Percentiles rank a stretch among this genome's conserved stretches.
phyloP scores from a whole-genome alignment of 2,329 filamentous ascomycete genomes.

The Teratosphaeria viscida region DNA sequence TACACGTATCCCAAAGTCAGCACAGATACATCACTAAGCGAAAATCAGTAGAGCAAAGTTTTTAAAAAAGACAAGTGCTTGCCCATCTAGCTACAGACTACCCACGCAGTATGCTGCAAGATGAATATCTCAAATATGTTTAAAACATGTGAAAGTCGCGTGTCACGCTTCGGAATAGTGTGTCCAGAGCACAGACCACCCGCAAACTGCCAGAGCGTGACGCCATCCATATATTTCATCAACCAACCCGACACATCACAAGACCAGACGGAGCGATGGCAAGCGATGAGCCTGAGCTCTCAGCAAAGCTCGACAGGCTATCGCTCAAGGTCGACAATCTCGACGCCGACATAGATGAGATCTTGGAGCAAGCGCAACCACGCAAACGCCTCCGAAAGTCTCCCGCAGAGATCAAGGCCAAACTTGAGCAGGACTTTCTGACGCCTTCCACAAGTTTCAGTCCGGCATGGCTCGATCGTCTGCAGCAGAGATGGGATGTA shows the following conservation, averaged over 20 bases:
- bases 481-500: slow-evolving; percentile 85
- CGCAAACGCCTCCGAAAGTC: slow-evolving; percentile 45
- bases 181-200: neutral
- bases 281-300: neutral
- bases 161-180: too few relatives aligned
- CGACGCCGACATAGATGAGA: slow-evolving; percentile 42
- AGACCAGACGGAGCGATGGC: neutral
- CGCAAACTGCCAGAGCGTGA: neutral
- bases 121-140: neutral
- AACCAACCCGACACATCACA: neutral
- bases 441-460: slow-evolving; percentile 72
- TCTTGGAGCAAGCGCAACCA: slow-evolving; percentile 45
- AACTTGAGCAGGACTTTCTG: slow-evolving; percentile 68
- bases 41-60: neutral
- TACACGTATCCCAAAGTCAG: neutral
- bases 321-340: slow-evolving; percentile 28
- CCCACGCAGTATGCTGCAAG: neutral
- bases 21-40: too few relatives aligned
- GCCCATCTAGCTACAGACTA: too few relatives aligned
- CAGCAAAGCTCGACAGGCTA: slow-evolving; percentile 32
- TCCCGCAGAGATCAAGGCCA: slow-evolving; percentile 53
- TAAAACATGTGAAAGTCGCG: too few relatives aligned
- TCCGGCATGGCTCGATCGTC: slow-evolving; percentile 71
- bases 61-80: neutral
- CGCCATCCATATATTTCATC: neutral